These are phyloP conservation scores for Tripterygium wilfordii DNA, from an alignment of 177 flowering plant species.

Conservation along the genomic window DNA sequence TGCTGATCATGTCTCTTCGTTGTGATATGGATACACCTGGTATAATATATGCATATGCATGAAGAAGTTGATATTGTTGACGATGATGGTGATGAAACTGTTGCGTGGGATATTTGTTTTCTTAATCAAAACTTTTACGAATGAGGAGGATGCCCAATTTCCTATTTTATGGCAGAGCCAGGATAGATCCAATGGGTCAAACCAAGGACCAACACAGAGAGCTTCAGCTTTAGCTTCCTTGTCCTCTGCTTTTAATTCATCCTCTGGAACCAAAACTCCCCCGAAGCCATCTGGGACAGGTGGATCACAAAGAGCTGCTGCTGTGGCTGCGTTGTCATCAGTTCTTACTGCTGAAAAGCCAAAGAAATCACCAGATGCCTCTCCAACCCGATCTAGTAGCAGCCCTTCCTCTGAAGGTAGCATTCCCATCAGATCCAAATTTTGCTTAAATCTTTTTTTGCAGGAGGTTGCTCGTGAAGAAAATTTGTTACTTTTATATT, in stretches of 20 bases:
- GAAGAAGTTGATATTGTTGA: too few species aligned
- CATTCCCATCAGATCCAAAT: too few species aligned
- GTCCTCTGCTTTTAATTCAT: conserved; percentile 72
- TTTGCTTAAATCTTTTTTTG: too few species aligned
- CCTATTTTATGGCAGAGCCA: conserved; percentile 25
- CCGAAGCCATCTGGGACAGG: conserved; percentile 32
- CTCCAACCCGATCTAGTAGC: conserved; percentile 63
- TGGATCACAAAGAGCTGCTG: conserved; percentile 99
- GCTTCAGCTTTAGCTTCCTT: conserved; percentile 96
- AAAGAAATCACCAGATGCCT: conserved; percentile 40
- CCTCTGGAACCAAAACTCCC: conserved; percentile 40
- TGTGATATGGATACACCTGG: too few species aligned
- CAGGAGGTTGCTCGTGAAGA: too few species aligned
- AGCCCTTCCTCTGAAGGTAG: conserved; percentile 38
- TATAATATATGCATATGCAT: too few species aligned
- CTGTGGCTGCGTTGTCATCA: conserved; percentile 89
- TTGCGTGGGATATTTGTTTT: too few species aligned
- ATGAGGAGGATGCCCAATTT: neutral
- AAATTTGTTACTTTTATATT: too few species aligned
- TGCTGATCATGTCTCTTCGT: too few species aligned
- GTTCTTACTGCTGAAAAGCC: conserved; percentile 91
- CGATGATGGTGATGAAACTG: too few species aligned
- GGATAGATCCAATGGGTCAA: conserved; percentile 64
- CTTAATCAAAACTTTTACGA: too few species aligned
- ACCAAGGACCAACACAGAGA: conserved; percentile 84